Evolutionary conservation across 345 rosid genomes (phyloP).

Genomic region (Gynandropsis gynandra): DNA sequence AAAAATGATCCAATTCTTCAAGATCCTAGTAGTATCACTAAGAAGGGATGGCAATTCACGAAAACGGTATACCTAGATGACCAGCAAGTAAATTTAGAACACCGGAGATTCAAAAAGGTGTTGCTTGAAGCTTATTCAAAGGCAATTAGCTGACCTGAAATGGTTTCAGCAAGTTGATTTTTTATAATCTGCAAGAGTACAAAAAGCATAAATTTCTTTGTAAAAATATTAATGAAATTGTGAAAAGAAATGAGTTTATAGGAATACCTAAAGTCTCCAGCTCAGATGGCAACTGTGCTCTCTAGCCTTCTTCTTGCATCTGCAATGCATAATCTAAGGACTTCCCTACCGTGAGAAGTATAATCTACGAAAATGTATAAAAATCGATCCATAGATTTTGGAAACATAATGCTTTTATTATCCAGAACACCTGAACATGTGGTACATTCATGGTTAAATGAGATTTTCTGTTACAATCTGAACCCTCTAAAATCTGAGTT

Average conservation of each 20-base stretch:
- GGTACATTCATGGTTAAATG: slow-evolving; percentile 8
- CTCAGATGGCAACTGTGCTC: too few relatives aligned
- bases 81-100: slow-evolving; percentile 53
- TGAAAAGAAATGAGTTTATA: too few relatives aligned
- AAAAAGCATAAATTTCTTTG: slow-evolving; percentile 9
- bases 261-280: too few relatives aligned
- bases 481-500: slow-evolving; percentile 19
- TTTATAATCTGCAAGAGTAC: slow-evolving; percentile 22
- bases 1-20: slow-evolving; percentile 52
- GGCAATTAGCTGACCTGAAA: slow-evolving; percentile 22
- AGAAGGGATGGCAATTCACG: slow-evolving; percentile 75
- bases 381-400: neutral
- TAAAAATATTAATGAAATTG: slow-evolving; percentile 17
- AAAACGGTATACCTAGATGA: slow-evolving; percentile 56
- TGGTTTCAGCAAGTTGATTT: neutral
- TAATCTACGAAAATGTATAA: slow-evolving; percentile 13
- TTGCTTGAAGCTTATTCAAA: slow-evolving; percentile 41
- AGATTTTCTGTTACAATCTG: slow-evolving; percentile 18
- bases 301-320: too few relatives aligned
- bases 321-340: too few relatives aligned
- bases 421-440: too few relatives aligned
- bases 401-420: too few relatives aligned
- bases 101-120: slow-evolving; percentile 48
- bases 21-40: slow-evolving; percentile 49
- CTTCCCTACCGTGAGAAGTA: too few relatives aligned